phyloP scores from a whole-genome alignment of 805 yeast genomes.

The baker's yeast (Saccharomyces cerevisiae) region DNA sequence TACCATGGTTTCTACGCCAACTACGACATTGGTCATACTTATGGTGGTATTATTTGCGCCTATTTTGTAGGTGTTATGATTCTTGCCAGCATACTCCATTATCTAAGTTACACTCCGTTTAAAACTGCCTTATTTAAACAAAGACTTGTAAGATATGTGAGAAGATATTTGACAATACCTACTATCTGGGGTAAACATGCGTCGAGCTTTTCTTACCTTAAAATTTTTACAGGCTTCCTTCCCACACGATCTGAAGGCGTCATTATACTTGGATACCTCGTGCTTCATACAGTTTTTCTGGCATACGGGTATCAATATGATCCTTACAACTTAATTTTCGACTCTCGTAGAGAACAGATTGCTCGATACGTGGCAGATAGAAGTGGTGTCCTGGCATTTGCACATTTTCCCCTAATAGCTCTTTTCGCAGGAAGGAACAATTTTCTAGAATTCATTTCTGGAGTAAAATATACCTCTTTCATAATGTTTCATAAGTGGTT shows the following conservation, averaged over 20 bases:
- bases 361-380: slow-evolving; percentile 37
- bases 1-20: slow-evolving; percentile 14
- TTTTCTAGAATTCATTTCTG: slow-evolving; percentile 50
- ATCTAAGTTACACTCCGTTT: slow-evolving; percentile 9
- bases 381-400: slow-evolving; percentile 39
- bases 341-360: slow-evolving; percentile 8
- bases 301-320: slow-evolving; percentile 11
- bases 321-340: slow-evolving; percentile 11
- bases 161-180: slow-evolving; percentile 15
- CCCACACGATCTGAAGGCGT: slow-evolving; percentile 20
- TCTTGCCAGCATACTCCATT: slow-evolving; percentile 6
- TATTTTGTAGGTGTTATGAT: slow-evolving; percentile 11
- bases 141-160: slow-evolving; percentile 7
- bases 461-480: slow-evolving; percentile 57
- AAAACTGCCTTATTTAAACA: slow-evolving; percentile 6
- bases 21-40: slow-evolving; percentile 13
- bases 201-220: slow-evolving; percentile 6
- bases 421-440: slow-evolving; percentile 71
- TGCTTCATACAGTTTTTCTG: slow-evolving; percentile 12
- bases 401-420: slow-evolving; percentile 45
- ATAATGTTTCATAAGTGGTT: slow-evolving; percentile 58
- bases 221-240: slow-evolving; percentile 10
- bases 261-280: slow-evolving; percentile 12
- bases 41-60: slow-evolving; percentile 8
- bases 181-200: slow-evolving; percentile 16